Conservation (phyloP, 768 basidiomycete genomes). For the Mycena haematopus region DNA sequence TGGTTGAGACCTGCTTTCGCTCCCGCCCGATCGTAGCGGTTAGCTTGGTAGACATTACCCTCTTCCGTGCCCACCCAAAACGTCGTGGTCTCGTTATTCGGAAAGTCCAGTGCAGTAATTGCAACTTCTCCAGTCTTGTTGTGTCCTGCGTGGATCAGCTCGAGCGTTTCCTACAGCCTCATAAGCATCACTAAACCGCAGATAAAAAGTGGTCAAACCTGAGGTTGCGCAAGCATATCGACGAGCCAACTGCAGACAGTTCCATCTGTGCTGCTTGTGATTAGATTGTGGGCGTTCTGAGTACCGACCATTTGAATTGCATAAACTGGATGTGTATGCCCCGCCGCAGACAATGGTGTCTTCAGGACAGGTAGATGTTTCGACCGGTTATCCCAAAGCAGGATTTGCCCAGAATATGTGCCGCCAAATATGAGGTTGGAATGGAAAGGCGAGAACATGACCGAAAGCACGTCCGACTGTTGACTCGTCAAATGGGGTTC, state of each 20-base stretch:
- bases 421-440: constrained; percentile 97
- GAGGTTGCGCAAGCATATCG: constrained; percentile 98
- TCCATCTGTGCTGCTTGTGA: constrained; percentile 96
- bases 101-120: constrained; percentile 92
- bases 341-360: constrained; percentile 93
- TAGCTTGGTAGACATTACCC: constrained; percentile 95
- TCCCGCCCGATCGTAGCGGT: constrained; percentile 95
- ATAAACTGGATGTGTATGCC: constrained; percentile 98
- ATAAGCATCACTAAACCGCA: constrained; percentile 2
- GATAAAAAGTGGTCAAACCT: constrained; percentile 54
- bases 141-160: constrained; percentile 87
- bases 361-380: constrained; percentile 96
- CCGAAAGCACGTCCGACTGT: constrained; percentile 96
- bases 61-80: constrained; percentile 99
- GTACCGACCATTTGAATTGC: constrained; percentile 99
- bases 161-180: constrained; percentile 81
- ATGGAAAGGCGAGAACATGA: constrained; percentile 97
- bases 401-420: constrained; percentile 98
- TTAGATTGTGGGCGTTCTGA: constrained; percentile 97
- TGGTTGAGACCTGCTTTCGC: constrained; percentile 95
- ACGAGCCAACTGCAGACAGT: constrained; percentile 97
- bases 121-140: constrained; percentile 98
- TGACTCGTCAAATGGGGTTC: constrained; percentile 25
- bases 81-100: constrained; percentile 94
- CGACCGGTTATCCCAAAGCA: constrained; percentile 97